Conservation (phyloP, 176 grass and related monocot species). For the Pontederia crassipes region DNA sequence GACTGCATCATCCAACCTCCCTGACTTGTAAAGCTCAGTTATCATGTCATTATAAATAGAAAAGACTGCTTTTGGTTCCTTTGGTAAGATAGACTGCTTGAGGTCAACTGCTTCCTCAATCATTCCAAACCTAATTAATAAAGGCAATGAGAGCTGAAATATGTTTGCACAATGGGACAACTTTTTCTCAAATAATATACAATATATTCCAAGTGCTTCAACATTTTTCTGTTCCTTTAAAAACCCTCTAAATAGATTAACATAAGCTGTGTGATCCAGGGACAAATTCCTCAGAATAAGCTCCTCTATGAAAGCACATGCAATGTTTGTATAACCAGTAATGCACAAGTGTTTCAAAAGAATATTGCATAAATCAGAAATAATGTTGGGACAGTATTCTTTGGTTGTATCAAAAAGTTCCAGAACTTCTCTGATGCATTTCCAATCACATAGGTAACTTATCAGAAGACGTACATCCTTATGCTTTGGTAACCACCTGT, state of each 20-base stretch:
- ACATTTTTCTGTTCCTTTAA: conserved; percentile 54
- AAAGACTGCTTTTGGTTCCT: conserved; percentile 12
- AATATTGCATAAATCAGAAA: conserved; percentile 29
- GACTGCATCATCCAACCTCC: conserved; percentile 35
- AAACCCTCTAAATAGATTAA: conserved; percentile 65
- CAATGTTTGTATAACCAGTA: conserved; percentile 57
- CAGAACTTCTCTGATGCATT: conserved; percentile 61
- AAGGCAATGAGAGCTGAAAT: conserved; percentile 24
- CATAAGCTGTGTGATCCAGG: conserved; percentile 30
- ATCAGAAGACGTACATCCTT: conserved; percentile 35
- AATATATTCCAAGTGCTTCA: conserved; percentile 65
- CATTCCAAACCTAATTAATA: conserved; percentile 34
- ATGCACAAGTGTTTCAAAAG: conserved; percentile 64
- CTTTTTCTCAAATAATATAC: conserved; percentile 44
- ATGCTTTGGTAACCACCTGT: conserved; percentile 43
- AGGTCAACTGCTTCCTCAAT: conserved; percentile 40
- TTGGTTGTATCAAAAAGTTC: conserved; percentile 38
- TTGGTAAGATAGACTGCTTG: conserved; percentile 26
- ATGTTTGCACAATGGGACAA: conserved; percentile 12
- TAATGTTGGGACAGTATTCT: conserved; percentile 26
- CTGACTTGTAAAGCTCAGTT: conserved; percentile 43
- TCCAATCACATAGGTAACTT: conserved; percentile 54
- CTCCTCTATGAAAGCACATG: conserved; percentile 67
- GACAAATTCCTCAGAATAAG: conserved; percentile 44
- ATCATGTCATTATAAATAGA: conserved; percentile 22